Conservation (phyloP, 441 rosid genomes). For the Erodium moschatum region DNA sequence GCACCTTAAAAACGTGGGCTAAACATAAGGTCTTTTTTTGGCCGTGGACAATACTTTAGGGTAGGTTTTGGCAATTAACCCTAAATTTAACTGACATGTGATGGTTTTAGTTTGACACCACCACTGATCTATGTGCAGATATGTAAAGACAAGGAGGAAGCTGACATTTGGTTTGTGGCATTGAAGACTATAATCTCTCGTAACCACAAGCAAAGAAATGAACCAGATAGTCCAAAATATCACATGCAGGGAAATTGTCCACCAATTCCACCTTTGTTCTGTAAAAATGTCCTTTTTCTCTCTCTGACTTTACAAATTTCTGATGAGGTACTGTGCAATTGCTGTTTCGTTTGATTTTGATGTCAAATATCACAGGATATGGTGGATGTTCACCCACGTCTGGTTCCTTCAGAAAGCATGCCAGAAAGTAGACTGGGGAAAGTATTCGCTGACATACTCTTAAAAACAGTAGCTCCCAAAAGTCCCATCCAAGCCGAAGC, state of each 20-base stretch:
- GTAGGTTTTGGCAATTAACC: no score
- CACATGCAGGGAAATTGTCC: conserved; percentile 85
- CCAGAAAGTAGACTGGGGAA: conserved; percentile 70
- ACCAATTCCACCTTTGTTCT: conserved; percentile 74
- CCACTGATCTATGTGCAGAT: conserved; percentile 30
- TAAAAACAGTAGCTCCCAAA: conserved; percentile 70
- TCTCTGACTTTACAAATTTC: not conserved
- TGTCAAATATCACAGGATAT: conserved; percentile 44
- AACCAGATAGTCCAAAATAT: conserved; percentile 79
- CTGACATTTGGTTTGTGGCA: conserved; percentile 96
- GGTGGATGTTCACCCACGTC: conserved; percentile 51
- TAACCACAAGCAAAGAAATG: conserved; percentile 59
- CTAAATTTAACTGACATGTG: not conserved
- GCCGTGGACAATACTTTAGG: no score
- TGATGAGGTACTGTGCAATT: conserved; percentile 45
- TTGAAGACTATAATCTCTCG: conserved; percentile 81
- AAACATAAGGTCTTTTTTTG: no score
- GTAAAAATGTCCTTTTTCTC: conserved; percentile 54
- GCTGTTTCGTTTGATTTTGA: conserved; percentile 17
- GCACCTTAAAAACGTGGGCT: no score
- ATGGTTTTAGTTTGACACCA: not conserved
- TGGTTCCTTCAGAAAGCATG: conserved; percentile 81
- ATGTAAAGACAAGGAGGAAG: conserved; percentile 95
- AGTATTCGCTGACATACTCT: conserved; percentile 61
- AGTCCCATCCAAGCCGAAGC: conserved; percentile 66